A percentile compares a stretch with the other conserved stretches of the same genome.
Conservation (phyloP, 1,284 basidiomycete species). For the Boletus smithii region DNA sequence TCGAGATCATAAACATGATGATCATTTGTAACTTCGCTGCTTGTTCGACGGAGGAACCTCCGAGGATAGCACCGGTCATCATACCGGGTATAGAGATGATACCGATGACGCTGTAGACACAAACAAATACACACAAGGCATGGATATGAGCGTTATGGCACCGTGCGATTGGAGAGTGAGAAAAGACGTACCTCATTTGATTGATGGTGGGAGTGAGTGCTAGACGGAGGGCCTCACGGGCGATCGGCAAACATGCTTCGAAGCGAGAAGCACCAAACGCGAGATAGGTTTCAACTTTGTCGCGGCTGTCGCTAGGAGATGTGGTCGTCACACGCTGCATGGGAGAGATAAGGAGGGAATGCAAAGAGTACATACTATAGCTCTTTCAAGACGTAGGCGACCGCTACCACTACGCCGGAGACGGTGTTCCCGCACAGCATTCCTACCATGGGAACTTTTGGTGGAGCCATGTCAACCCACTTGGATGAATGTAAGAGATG, state of each 20-base stretch:
- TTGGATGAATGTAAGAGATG: conserved; percentile 1
- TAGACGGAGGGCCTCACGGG: conserved; percentile 70
- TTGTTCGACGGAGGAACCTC: conserved; percentile 78
- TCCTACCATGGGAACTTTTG: conserved; percentile 76
- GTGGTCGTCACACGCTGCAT: conserved; percentile 1
- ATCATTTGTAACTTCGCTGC: conserved; percentile 85
- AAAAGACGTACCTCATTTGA: conserved; percentile 68
- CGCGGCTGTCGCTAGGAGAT: conserved; percentile 67
- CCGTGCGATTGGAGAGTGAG: too few species aligned
- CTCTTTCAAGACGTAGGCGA: conserved; percentile 64
- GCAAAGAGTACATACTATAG: conserved; percentile 46
- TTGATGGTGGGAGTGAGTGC: conserved; percentile 80
- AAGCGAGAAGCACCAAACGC: conserved; percentile 78
- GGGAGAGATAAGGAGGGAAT: too few species aligned
- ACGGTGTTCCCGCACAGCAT: conserved; percentile 84
- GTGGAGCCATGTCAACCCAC: neutral
- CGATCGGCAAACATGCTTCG: conserved; percentile 78
- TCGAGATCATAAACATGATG: conserved; percentile 89
- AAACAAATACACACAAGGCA: neutral
- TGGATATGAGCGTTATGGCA: too few species aligned
- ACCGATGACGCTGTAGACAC: conserved; percentile 61
- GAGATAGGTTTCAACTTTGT: conserved; percentile 81
- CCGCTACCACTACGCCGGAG: conserved; percentile 66
- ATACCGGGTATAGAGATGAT: conserved; percentile 74
- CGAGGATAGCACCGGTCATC: conserved; percentile 89